Base-by-base conservation (phyloP, 2,329 filamentous ascomycete genomes). In the Ophiostoma triangulosporum region DNA sequence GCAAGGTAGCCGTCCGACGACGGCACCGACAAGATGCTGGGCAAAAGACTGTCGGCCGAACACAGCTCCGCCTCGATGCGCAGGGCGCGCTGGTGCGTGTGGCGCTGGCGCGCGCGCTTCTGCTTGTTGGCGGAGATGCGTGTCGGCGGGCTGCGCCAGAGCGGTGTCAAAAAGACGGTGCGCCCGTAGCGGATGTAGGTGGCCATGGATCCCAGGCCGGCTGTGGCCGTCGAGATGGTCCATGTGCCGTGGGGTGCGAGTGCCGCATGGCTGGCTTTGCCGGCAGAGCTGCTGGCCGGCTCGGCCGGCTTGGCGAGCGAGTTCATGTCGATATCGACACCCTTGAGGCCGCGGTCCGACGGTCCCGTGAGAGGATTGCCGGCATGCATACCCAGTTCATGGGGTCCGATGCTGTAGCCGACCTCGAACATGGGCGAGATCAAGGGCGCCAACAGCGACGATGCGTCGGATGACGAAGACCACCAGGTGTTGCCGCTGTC, bases 31-130 rank as follows among this genome's bases (percentile, higher is more conserved):
- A 48, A 15, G 11, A 48, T 15, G 12, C 46, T 32, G 9, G 46
- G 46, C 27, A 48, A 29, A n/a, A 31, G 17, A 8, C 63, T 64
- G 54, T 63, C 67, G 32, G 65, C 67, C 29, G 65, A 65, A 22
- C 67, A 70, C 1, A 74, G 59, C 52, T 74, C 72, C 8, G 69
- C 62, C 54, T 75, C 72, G 15, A 73, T 38, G 8, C 69, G 68
- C 48, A 70, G 60, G 11, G 53, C 62, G 24, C 43, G 48, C 32
- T 38, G 50, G 9, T 24, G 29, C 12, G 55, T 51, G 27, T 48
- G 48, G 24, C 48, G 36, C 51, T 53, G 51, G 9, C 48, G 36
- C 27, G 17, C 33, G 9, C 53, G 33, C 17, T 48, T 54, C 14
- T 27, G 32, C 15, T 15, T 32, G 27, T 33, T 29, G 12, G 49